Percentiles rank a stretch among this genome's conserved stretches.
Conservation (phyloP, 257 asterid genomes). For the Przewalskia tangutica region DNA sequence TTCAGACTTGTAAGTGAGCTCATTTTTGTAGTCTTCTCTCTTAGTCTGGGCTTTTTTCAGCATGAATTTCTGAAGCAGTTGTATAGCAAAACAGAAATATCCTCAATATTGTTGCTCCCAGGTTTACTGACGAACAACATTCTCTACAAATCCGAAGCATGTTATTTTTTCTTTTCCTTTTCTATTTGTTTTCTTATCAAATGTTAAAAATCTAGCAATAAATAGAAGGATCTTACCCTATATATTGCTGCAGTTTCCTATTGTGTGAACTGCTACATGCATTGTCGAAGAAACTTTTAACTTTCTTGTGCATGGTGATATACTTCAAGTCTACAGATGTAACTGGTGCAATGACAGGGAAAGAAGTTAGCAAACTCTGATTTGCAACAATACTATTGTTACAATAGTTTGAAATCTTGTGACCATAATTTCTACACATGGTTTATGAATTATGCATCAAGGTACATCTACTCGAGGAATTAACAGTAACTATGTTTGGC, state of each 20-base stretch:
- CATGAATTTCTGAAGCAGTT: not conserved
- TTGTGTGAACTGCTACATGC: not conserved
- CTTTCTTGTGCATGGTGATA: not conserved
- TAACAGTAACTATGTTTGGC: not conserved
- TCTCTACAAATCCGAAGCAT: not conserved
- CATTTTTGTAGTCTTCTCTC: slow-evolving; percentile 2
- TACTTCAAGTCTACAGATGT: not conserved
- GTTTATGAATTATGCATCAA: not conserved
- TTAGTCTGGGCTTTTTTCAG: not conserved
- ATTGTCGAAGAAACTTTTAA: not conserved
- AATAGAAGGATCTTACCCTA: not conserved
- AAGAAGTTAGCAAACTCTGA: not conserved
- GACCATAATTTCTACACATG: not conserved
- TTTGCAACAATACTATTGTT: not conserved
- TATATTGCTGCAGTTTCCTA: not conserved
- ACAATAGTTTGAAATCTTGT: not conserved
- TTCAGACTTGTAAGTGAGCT: not conserved
- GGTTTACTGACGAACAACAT: not conserved
- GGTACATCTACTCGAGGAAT: not conserved
- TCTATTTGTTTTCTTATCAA: not conserved
- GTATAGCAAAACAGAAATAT: not conserved
- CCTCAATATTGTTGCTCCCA: not conserved
- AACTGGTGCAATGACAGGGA: not conserved
- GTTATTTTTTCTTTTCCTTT: not conserved
- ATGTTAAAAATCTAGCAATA: not conserved